Evolutionary conservation across 441 rosid genomes (phyloP), one percentile per base, ranked within the genome.

Genomic region (Populus hybrid): DNA sequence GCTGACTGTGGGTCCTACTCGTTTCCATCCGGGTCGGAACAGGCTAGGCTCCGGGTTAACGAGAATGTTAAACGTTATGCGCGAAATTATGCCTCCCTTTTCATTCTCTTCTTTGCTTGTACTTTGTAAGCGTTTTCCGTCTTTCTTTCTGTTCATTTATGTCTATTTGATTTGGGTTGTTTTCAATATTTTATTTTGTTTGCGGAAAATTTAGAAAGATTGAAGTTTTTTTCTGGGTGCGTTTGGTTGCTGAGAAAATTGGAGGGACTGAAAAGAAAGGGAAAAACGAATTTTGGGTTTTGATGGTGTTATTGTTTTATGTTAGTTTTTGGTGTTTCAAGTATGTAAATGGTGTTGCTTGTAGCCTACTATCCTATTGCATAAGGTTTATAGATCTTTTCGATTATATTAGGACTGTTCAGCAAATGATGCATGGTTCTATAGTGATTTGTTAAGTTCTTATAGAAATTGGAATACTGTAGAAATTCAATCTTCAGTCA

Each of bases 31-130:
- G 89, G 92, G 57, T 20, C 84, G 0, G 77, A 81, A 77, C 94
- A 88, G 85, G 95, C 89, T 30, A 84, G 87, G 64, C 89, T 90
- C 86, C 85, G 99, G 82, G 92, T 88, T 64, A 95, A 90, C 40
- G 97, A 96, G 93, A 94, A 94, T 69, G 85, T 93, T 70, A 94
- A 88, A 83, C 93, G 98, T 40, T 95, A 90, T 82, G 84, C 81
- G 0, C 65, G 81, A 74, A 81, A 81, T 38, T 91, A 94, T 74
- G 94, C 96, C 5, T 87, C 89, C 24, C 87, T 94, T 32, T 90
- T 90, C 77, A 87, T 92, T 69, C 88, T 92, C 85, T 91, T 88
- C 91, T 91, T 92, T 64, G 95, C 98, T 70, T 95, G 97, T 70
- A 76, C 99, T 73, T 76, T 95, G 97, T 94, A 87, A 61, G 90